These are phyloP conservation scores for Plasmodium berghei DNA, from an alignment of 169 alveolate species.

Conservation along the genomic window DNA sequence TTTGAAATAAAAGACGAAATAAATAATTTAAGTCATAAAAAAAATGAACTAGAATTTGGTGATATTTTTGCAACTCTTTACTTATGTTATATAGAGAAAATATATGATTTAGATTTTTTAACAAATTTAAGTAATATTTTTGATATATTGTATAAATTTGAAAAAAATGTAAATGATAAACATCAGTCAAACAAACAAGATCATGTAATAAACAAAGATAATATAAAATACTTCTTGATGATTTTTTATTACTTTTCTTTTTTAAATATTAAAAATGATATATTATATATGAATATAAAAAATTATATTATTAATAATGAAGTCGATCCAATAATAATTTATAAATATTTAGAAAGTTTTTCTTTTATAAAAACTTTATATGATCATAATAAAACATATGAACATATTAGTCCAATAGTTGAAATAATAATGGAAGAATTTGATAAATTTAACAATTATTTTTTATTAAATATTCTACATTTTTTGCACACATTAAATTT, in stretches of 20 bases:
- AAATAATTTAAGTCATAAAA: background rate
- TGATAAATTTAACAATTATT: conserved; percentile 35
- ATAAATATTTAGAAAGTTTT: conserved; percentile 56
- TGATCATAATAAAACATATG: conserved; percentile 6
- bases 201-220: conserved; percentile 9
- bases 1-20: background rate
- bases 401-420: conserved; percentile 29
- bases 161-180: too few species aligned
- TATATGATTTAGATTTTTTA: conserved; percentile 47
- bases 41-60: conserved; percentile 8
- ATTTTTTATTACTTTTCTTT: conserved; percentile 58
- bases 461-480: conserved; percentile 35
- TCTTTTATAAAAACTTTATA: conserved; percentile 11
- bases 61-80: conserved; percentile 48
- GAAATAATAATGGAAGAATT: conserved; percentile 40
- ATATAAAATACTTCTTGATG: conserved; percentile 34
- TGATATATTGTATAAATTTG: conserved; percentile 17
- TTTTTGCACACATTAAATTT: conserved; percentile 37
- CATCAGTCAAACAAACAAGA: background rate
- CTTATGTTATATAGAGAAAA: conserved; percentile 58
- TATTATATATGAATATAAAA: conserved; percentile 22
- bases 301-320: conserved; percentile 34
- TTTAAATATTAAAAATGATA: conserved; percentile 49
- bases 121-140: conserved; percentile 25
- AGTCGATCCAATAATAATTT: conserved; percentile 46